A percentile compares a stretch with the other conserved stretches of the same genome.
Conservation (phyloP, 805 yeast genomes). For the Yarrowia deformans region DNA sequence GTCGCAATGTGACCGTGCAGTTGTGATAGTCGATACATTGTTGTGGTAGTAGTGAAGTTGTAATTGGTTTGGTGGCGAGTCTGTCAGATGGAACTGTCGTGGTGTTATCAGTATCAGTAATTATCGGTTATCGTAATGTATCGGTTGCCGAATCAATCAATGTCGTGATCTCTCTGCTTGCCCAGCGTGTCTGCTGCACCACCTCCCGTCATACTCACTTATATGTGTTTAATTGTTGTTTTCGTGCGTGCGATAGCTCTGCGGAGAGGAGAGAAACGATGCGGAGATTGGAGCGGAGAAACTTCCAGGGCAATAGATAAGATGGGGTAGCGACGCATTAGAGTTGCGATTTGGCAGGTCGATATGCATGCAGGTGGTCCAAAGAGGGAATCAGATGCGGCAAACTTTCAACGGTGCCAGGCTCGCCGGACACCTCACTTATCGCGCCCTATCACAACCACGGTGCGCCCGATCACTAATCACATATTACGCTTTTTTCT, state of each 20-base stretch:
- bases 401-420: slow-evolving; percentile 23
- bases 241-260: not conserved
- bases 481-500: not conserved
- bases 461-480: slow-evolving; percentile 13
- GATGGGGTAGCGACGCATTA: slow-evolving; percentile 9
- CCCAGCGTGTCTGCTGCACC: not conserved
- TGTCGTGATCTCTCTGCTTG: no score
- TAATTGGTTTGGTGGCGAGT: no score
- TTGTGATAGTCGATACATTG: slow-evolving; percentile 26
- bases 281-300: slow-evolving; percentile 37
- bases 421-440: not conserved
- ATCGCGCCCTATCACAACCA: slow-evolving; percentile 15
- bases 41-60: not conserved
- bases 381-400: slow-evolving; percentile 22
- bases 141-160: not conserved
- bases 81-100: no score
- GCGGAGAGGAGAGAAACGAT: not conserved
- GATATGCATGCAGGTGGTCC: not conserved
- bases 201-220: slow-evolving; percentile 10
- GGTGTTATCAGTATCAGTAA: no score
- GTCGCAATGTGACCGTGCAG: slow-evolving; percentile 5
- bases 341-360: not conserved
- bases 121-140: no score
- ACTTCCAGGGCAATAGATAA: slow-evolving; percentile 33
- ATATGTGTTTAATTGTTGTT: not conserved